These are phyloP conservation scores for Fusarium nanum DNA, from an alignment of 2,329 filamentous ascomycete species.

Conservation along the genomic window DNA sequence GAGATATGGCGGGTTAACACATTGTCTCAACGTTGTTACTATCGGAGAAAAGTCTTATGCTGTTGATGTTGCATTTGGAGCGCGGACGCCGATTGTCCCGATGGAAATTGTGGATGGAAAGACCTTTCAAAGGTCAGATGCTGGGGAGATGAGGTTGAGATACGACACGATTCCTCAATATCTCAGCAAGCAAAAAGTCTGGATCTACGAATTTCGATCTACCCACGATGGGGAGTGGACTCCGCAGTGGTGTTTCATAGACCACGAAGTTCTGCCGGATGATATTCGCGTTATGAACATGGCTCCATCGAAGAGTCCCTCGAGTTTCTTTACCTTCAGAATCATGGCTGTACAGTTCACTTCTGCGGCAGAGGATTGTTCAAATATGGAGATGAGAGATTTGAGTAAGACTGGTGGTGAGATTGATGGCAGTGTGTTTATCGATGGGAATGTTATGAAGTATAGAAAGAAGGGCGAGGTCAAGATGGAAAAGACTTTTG, in stretches of 20 bases:
- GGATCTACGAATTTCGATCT: conserved; percentile 32
- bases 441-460: conserved; percentile 9
- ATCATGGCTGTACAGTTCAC: conserved; percentile 23
- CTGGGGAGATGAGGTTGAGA: conserved; percentile 11
- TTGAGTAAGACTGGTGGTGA: neutral
- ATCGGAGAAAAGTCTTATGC: conserved; percentile 6
- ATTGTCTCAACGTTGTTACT: conserved; percentile 22
- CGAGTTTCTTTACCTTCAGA: conserved; percentile 32
- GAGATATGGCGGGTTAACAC: neutral
- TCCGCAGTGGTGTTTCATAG: conserved; percentile 29
- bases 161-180: conserved; percentile 8
- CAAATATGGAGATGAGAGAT: neutral
- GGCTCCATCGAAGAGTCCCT: conserved; percentile 22
- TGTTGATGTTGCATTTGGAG: conserved; percentile 28
- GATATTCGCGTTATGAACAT: conserved; percentile 33
- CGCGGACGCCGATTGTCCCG: neutral
- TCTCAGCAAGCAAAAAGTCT: conserved; percentile 10
- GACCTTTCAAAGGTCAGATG: neutral
- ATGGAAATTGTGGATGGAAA: neutral
- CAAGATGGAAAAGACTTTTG: conserved; percentile 15
- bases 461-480: conserved; percentile 1
- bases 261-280: conserved; percentile 20
- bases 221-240: neutral
- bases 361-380: conserved; percentile 12
- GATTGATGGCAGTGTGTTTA: conserved; percentile 18